Conservation (phyloP, 164 flowering plant species). For the Echeveria elegans region DNA sequence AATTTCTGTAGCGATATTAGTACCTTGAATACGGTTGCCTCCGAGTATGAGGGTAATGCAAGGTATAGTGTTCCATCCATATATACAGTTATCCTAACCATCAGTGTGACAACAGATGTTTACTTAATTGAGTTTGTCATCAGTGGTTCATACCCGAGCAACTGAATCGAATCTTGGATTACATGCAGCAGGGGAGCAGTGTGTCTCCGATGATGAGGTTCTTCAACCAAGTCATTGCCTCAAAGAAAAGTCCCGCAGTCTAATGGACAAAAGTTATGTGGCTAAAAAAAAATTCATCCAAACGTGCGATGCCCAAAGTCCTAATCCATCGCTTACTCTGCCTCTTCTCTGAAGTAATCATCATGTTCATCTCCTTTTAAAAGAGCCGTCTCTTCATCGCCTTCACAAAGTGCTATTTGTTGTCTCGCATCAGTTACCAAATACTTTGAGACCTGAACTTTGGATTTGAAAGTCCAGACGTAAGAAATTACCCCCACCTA, state of each 20-base stretch:
- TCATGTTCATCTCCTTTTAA: constrained; percentile 30
- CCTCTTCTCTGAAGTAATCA: constrained; percentile 18
- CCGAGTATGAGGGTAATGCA: constrained; percentile 87
- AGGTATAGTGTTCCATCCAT: constrained; percentile 87
- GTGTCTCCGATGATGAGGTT: constrained; percentile 64
- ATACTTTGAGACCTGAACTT: constrained; percentile 30
- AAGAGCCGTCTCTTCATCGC: constrained; percentile 34
- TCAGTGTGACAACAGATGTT: neutral
- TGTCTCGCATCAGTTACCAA: constrained; percentile 14
- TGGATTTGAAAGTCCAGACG: constrained; percentile 81
- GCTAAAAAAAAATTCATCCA: neutral
- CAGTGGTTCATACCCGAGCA: constrained; percentile 57
- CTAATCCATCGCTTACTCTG: constrained; percentile 41
- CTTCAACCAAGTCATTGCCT: constrained; percentile 55
- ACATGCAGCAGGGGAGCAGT: constrained; percentile 68
- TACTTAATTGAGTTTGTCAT: neutral
- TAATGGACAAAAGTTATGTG: constrained; percentile 16
- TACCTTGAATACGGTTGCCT: constrained; percentile 87
- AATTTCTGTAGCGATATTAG: neutral
- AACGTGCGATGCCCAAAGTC: neutral
- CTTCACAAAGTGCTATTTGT: constrained; percentile 35
- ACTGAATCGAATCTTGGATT: constrained; percentile 55
- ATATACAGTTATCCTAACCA: constrained; percentile 6
- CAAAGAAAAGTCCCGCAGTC: constrained; percentile 71
- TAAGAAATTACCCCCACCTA: constrained; percentile 83